Evolutionary conservation across 805 yeast genomes (phyloP), one percentile per base, ranked within the genome.

Genomic region (Candida sphagnicola): DNA sequence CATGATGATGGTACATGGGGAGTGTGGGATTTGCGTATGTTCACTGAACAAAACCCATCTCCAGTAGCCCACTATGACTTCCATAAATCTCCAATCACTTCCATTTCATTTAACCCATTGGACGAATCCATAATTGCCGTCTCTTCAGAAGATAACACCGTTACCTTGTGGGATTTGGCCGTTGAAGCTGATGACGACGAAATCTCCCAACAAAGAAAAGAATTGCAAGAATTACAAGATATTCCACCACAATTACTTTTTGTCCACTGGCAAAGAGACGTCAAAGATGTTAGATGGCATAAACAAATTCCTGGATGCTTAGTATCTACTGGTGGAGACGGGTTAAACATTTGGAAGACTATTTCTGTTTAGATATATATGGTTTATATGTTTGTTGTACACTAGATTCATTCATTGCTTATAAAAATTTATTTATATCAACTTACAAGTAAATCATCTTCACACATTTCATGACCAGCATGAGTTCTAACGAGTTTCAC

Each of bases 181-280:
- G 99, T 93, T 12, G 99, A 93, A 67, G 98, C 98, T 3, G 99
- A 90, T 61, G 98, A 93, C 57, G 98, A 91, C 57, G 99, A 91
- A 64, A 85, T 91, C 48, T 80, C 85, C 41, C 85, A 83, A 55
- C 97, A 91, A 65, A 77, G 79, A 51, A 75, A 78, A 41, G 93
- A 84, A 52, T 76, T 81, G 29, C 75, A 76, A 50, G 97, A 90
- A 51, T 70, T 93, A 48, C 82, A 81, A 48, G 95, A 85, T 53
- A 86, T 91, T 46, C 99, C 99, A 13, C 93, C 98, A 16, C 99
- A 93, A 64, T 73, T 93, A 53, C 70, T 93, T 59, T 93, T 93
- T 67, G 95, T 91, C 32, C 99, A 93, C 62, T 93, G 98, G 98
- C 99, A 93, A 70, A 81, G 82, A 52, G 95, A 93, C 55, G 97